Evolutionary conservation across 1,139 yeast species (phyloP).

Genomic region (Groenewaldozyma auringiensis): DNA sequence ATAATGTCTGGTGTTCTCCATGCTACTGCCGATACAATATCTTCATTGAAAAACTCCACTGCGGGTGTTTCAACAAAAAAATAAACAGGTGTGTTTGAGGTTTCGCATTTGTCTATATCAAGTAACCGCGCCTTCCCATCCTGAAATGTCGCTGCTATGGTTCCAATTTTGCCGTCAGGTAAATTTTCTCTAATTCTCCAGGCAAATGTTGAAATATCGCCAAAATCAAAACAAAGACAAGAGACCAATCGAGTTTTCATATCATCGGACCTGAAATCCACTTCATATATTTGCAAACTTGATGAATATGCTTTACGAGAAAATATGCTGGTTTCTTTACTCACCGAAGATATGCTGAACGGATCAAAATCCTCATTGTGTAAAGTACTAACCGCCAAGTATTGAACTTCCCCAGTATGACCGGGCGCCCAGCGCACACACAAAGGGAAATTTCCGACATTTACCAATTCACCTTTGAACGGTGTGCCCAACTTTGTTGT

Average conservation of each 20-base stretch:
- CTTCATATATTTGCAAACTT: constrained; percentile 19
- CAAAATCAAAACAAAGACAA: constrained; percentile 41
- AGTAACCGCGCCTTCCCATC: constrained; percentile 58
- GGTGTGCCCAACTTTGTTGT: background rate
- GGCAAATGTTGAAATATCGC: constrained; percentile 25
- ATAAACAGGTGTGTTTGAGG: constrained; percentile 17
- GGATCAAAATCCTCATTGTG: constrained; percentile 43
- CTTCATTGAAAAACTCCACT: constrained; percentile 24
- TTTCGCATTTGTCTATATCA: constrained; percentile 30
- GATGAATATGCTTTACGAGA: constrained; percentile 16
- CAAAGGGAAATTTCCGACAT: constrained; percentile 24
- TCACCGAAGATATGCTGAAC: constrained; percentile 10
- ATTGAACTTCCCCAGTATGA: constrained; percentile 28
- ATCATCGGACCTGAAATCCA: constrained; percentile 10
- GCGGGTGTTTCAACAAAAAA: constrained; percentile 30
- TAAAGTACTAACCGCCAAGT: constrained; percentile 49
- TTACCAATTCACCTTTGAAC: constrained; percentile 16
- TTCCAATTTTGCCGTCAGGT: constrained; percentile 31
- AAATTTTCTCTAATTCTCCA: constrained; percentile 19
- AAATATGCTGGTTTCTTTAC: constrained; percentile 17
- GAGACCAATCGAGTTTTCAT: constrained; percentile 25
- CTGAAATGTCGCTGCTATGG: constrained; percentile 49
- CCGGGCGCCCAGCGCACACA: constrained; percentile 28
- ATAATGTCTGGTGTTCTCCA: constrained; percentile 45
- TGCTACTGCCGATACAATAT: constrained; percentile 46